These are phyloP conservation scores for Pseudohyphozyma bogoriensis DNA, from an alignment of 768 basidiomycete species.

Conservation along the genomic window DNA sequence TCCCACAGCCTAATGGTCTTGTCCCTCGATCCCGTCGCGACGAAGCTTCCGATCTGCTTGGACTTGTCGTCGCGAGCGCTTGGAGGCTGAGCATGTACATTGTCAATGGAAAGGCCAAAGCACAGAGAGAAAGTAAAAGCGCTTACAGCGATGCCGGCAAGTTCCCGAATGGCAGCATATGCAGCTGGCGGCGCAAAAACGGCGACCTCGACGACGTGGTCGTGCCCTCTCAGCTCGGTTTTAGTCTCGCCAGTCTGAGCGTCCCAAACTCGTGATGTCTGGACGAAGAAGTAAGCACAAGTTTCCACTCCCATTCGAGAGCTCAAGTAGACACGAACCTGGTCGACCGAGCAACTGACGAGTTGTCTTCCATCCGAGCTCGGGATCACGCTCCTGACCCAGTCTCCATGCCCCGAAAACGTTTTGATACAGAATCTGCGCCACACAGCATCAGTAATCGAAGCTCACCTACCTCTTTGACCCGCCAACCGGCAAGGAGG, in stretches of 20 bases:
- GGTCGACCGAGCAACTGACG: conserved; percentile 76
- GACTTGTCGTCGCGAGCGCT: conserved; percentile 45
- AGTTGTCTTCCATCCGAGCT: conserved; percentile 59
- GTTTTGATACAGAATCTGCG: conserved; percentile 63
- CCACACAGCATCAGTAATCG: neutral
- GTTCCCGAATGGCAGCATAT: conserved; percentile 64
- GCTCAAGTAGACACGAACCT: conserved; percentile 46
- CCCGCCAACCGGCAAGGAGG: neutral
- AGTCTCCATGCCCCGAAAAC: conserved; percentile 66
- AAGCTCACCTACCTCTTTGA: neutral
- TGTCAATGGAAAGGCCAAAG: neutral
- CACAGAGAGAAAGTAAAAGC: neutral
- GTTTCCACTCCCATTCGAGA: neutral
- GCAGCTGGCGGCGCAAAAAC: conserved; percentile 69
- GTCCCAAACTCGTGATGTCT: conserved; percentile 75
- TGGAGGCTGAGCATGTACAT: conserved; percentile 36
- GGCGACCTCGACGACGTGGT: conserved; percentile 72
- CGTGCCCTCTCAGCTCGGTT: conserved; percentile 74
- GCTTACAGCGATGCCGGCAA: conserved; percentile 54
- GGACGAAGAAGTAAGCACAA: conserved; percentile 6
- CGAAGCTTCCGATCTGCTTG: conserved; percentile 45
- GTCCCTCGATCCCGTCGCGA: conserved; percentile 77
- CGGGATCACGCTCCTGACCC: conserved; percentile 57
- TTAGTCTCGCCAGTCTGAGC: conserved; percentile 63
- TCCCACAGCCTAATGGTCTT: conserved; percentile 92